phyloP scores from a whole-genome alignment of 2,329 filamentous ascomycete genomes.

The Alternaria sp. region DNA sequence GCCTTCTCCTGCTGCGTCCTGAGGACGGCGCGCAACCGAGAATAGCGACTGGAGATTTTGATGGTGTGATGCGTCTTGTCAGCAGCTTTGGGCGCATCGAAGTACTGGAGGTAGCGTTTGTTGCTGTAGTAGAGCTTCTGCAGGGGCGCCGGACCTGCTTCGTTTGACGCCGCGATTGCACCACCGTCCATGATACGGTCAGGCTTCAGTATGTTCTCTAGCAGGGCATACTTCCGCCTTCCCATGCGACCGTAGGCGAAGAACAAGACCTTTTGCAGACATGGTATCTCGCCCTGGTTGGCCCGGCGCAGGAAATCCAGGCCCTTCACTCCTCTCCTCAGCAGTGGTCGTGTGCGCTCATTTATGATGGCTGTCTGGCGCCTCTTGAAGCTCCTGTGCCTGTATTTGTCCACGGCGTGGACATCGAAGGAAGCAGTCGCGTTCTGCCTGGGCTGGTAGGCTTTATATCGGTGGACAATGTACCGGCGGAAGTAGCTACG shows the following conservation, averaged over 20 bases:
- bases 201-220: slow-evolving; percentile 35
- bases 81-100: slow-evolving; percentile 36
- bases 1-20: slow-evolving; percentile 32
- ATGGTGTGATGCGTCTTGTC: slow-evolving; percentile 28
- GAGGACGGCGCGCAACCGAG: slow-evolving; percentile 40
- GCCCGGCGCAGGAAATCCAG: slow-evolving; percentile 60
- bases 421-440: slow-evolving; percentile 25
- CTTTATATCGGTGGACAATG: slow-evolving; percentile 59
- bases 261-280: slow-evolving; percentile 62
- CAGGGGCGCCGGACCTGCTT: slow-evolving; percentile 28
- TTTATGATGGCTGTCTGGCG: slow-evolving; percentile 32
- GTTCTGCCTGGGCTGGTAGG: slow-evolving; percentile 47
- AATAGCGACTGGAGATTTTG: slow-evolving; percentile 41
- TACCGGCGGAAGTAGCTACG: slow-evolving; percentile 60
- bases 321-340: slow-evolving; percentile 44
- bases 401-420: slow-evolving; percentile 28
- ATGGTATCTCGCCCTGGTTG: slow-evolving; percentile 62
- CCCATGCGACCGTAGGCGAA: slow-evolving; percentile 67
- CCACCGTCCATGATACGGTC: slow-evolving; percentile 22
- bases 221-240: slow-evolving; percentile 59
- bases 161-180: not conserved
- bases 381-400: slow-evolving; percentile 31
- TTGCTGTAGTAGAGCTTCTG: slow-evolving; percentile 50
- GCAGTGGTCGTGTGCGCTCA: slow-evolving; percentile 30
- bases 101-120: slow-evolving; percentile 39